Evolutionary conservation across 345 rosid species (phyloP), one percentile per base, ranked within the genome.

Genomic region (rapeseed (Brassica napus)): DNA sequence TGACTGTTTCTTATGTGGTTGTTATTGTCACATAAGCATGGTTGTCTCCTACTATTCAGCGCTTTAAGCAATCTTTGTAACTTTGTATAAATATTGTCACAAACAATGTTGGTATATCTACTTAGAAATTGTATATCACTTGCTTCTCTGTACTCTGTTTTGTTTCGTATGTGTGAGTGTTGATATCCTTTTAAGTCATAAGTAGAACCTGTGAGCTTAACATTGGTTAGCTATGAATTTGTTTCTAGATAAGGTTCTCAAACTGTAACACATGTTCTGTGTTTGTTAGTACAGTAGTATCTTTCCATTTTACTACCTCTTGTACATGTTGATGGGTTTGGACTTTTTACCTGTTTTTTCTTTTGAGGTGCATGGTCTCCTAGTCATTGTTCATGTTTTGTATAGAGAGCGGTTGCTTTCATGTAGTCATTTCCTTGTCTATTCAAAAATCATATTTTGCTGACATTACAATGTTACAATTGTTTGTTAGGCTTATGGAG

Each of bases 401-500:
- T 14, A 24, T n/a, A 35, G n/a, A 69, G 24, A 26, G 55, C 6
- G 10, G 16, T 72, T 57, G 3, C 71, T 42, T 42, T 72, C 68
- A 58, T 66, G 47, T 66, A 14, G 39, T 72, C 30, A 47, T 47
- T 31, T 64, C 16, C 47, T 26, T 72, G 14, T 30, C 44, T 72
- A 21, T 80, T 78, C 26, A 47, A 69, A 21, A 39, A 30, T 34
- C 34, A 76, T 71, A 74, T 30, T 75, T 59, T 83, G 15, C 81
- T 74, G 65, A 64, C 78, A 16, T 60, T 65, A 49, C 58, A 60
- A 72, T 21, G 6, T 15, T 9, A 32, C 15, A 32, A 37, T 32
- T 82, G 49, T 78, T 72, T 70, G 83, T 4, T 30, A 95, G 99
- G 98, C 91, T 68, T 96, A 96, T 79, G 92, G 93, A 74, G 98